These are phyloP conservation scores for Penicillium rolfsii DNA, from an alignment of 2,329 filamentous ascomycete genomes.

Conservation along the genomic window DNA sequence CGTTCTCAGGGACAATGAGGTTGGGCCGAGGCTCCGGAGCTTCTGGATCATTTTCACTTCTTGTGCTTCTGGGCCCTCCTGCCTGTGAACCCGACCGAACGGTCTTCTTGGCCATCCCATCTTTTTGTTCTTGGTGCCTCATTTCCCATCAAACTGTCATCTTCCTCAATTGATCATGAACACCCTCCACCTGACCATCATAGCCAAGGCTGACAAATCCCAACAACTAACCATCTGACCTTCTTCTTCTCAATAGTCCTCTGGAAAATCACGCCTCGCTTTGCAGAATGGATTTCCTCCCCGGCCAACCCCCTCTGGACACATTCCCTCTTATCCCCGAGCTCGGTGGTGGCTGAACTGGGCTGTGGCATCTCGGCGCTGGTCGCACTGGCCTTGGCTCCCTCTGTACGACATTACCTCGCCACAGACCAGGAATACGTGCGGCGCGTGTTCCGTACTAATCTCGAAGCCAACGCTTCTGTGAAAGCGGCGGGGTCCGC, in stretches of 20 bases:
- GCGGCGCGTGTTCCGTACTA: constrained; percentile 72
- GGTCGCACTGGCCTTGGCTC: constrained; percentile 69
- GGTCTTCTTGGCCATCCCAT: too few relatives aligned
- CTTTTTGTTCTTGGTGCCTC: not conserved
- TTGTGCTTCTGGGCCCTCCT: constrained; percentile 13
- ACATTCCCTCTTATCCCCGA: constrained; percentile 54
- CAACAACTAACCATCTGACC: constrained; percentile 16
- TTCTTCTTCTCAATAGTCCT: constrained; percentile 60
- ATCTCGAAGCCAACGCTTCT: constrained; percentile 59
- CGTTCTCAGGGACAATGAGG: constrained; percentile 3
- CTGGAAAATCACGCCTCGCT: constrained; percentile 85
- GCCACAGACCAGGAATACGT: constrained; percentile 91
- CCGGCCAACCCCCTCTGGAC: constrained; percentile 64
- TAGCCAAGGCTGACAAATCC: not conserved
- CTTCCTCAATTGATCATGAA: not conserved
- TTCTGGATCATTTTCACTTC: constrained; percentile 9
- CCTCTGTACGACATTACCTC: constrained; percentile 66
- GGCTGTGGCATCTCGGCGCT: constrained; percentile 87
- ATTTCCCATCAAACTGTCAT: not conserved
- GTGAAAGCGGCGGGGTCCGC: not conserved
- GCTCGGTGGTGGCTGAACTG: constrained; percentile 73
- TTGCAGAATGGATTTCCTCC: constrained; percentile 77
- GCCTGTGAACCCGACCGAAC: not conserved
- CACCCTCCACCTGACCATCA: not conserved
- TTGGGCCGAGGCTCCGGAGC: constrained; percentile 18